phyloP scores from a whole-genome alignment of 495 filamentous ascomycete genomes.

The Hypoxylon intermedium region DNA sequence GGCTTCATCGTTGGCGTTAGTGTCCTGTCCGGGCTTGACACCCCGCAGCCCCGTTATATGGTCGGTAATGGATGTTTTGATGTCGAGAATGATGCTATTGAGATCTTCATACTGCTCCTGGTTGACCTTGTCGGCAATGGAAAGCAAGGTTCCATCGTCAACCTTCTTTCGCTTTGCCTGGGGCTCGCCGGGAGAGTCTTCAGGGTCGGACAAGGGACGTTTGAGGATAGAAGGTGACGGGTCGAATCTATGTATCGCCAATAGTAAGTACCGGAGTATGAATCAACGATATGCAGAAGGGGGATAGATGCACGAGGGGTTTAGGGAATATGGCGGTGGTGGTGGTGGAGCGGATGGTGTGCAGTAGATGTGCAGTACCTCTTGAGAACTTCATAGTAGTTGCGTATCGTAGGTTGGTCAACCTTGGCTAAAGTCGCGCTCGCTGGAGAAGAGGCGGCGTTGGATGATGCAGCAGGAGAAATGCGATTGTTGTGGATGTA shows the following conservation, averaged over 20 bases:
- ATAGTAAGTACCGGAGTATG: constrained; percentile 26
- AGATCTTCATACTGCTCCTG: constrained; percentile 52
- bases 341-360: constrained; percentile 3
- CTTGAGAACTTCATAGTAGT: constrained; percentile 53
- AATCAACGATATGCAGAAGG: constrained; percentile 6
- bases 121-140: constrained; percentile 55
- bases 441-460: neutral
- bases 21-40: constrained; percentile 26
- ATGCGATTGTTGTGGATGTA: constrained; percentile 4
- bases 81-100: constrained; percentile 55
- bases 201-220: constrained; percentile 49
- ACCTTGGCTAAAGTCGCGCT: constrained; percentile 30
- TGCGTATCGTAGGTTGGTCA: constrained; percentile 41
- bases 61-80: constrained; percentile 47
- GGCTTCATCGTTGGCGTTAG: constrained; percentile 37
- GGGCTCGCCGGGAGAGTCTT: constrained; percentile 47
- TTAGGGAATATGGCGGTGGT: neutral
- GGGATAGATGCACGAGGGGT: neutral
- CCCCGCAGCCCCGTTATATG: constrained; percentile 50
- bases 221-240: constrained; percentile 52
- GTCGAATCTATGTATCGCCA: constrained; percentile 49
- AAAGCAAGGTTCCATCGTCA: constrained; percentile 41
- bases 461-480: constrained; percentile 11
- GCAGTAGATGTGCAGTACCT: constrained; percentile 52
- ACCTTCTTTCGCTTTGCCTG: constrained; percentile 56